phyloP scores from a whole-genome alignment of 176 grass and related monocot species.

The Aegilops longissima region DNA sequence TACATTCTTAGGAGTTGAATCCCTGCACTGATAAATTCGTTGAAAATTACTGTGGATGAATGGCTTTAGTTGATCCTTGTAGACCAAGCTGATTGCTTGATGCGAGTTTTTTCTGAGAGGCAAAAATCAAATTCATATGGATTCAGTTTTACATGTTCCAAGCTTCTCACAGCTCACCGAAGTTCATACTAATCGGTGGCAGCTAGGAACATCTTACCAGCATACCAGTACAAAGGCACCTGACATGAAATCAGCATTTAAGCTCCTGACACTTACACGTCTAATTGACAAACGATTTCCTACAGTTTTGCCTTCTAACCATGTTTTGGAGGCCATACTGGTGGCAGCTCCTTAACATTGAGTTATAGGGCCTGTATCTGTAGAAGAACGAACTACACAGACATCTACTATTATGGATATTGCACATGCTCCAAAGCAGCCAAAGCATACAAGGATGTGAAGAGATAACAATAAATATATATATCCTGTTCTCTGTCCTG shows the following conservation, averaged over 20 bases:
- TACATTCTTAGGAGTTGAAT: slow-evolving; percentile 7
- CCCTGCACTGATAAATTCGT: neutral
- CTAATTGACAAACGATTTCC: neutral
- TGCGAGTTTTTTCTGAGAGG: neutral
- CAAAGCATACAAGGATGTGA: neutral
- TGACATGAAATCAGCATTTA: neutral
- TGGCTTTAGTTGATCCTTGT: neutral
- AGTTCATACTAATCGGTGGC: neutral
- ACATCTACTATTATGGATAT: neutral
- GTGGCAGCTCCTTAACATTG: neutral
- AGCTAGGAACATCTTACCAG: slow-evolving; percentile 12
- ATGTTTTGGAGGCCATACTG: neutral
- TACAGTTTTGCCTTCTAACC: neutral
- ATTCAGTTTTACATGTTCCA: slow-evolving; percentile 25
- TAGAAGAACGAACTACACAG: neutral
- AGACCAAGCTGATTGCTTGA: neutral
- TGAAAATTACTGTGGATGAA: neutral
- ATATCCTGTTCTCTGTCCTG: neutral
- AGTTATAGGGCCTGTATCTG: neutral
- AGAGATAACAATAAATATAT: neutral
- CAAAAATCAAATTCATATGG: neutral
- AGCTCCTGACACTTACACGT: neutral
- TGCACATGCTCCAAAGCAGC: neutral
- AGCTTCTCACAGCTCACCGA: neutral
- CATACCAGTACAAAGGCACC: neutral